Evolutionary conservation across 352 stramenopile genomes (phyloP).

Genomic region (Phytophthora cajani): DNA sequence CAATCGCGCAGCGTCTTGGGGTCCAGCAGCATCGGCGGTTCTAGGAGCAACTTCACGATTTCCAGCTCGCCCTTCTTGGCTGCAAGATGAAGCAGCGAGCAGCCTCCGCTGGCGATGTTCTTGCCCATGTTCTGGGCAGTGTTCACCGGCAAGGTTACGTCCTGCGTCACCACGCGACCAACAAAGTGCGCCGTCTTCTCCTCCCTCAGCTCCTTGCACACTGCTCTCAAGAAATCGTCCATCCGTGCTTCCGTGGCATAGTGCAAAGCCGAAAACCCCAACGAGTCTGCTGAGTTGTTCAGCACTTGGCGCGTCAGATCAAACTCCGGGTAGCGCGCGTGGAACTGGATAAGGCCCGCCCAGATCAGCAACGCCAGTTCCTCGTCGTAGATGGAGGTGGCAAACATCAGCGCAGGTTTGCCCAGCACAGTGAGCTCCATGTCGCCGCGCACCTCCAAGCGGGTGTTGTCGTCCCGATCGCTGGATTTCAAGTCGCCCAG

Average conservation of each 20-base stretch:
- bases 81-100: slow-evolving; percentile 75
- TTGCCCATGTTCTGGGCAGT: slow-evolving; percentile 68
- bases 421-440: slow-evolving; percentile 73
- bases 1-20: slow-evolving; percentile 48
- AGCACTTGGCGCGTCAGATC: slow-evolving; percentile 69
- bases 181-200: slow-evolving; percentile 23
- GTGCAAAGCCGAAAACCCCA: slow-evolving; percentile 75
- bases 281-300: slow-evolving; percentile 72
- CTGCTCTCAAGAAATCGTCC: slow-evolving; percentile 45
- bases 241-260: slow-evolving; percentile 84
- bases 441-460: slow-evolving; percentile 20
- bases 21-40: slow-evolving; percentile 38
- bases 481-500: slow-evolving; percentile 39
- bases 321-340: slow-evolving; percentile 41
- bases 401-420: slow-evolving; percentile 81
- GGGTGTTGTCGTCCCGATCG: slow-evolving; percentile 17
- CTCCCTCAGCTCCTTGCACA: slow-evolving; percentile 38
- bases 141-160: slow-evolving; percentile 72
- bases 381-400: slow-evolving; percentile 87
- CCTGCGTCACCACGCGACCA: slow-evolving; percentile 50
- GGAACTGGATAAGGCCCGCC: slow-evolving; percentile 58
- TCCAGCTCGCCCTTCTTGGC: slow-evolving; percentile 62
- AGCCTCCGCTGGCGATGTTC: slow-evolving; percentile 76
- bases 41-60: slow-evolving; percentile 56
- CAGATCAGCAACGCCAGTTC: slow-evolving; percentile 74